These are phyloP conservation scores for Pyrus betulifolia DNA, from an alignment of 306 rosid species.

Conservation along the genomic window DNA sequence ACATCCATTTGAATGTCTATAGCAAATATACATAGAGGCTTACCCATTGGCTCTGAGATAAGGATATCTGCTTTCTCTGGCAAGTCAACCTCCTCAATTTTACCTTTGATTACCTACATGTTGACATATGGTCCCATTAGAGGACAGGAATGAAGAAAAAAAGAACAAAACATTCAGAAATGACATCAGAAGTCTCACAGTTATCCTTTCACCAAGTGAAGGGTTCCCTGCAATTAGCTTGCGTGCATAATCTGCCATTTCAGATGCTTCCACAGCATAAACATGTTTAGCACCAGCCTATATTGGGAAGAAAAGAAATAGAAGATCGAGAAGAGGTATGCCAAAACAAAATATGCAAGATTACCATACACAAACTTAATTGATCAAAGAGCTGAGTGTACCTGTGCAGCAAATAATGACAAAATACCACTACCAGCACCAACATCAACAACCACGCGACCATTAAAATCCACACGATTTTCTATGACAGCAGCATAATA, in stretches of 20 bases:
- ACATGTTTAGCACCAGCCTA: constrained; percentile 99
- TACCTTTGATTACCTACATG: constrained; percentile 79
- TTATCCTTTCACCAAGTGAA: constrained; percentile 62
- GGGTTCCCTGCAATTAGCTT: constrained; percentile 85
- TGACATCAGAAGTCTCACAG: constrained; percentile 40
- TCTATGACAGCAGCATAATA: constrained; percentile 88
- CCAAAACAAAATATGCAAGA: background rate
- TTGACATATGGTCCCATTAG: background rate
- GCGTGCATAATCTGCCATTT: constrained; percentile 95
- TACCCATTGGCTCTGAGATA: constrained; percentile 99
- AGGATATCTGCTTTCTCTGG: constrained; percentile 95
- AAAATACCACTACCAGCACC: constrained; percentile 98
- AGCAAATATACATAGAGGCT: constrained; percentile 1
- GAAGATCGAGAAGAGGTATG: background rate
- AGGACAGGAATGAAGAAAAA: background rate
- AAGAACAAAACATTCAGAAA: background rate
- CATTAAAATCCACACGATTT: constrained; percentile 75
- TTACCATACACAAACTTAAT: background rate
- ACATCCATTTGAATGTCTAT: background rate
- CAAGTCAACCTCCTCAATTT: constrained; percentile 81
- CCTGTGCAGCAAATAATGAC: constrained; percentile 99
- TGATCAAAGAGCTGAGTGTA: constrained; percentile 19
- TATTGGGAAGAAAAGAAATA: constrained; percentile 1
- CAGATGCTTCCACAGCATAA: constrained; percentile 99
- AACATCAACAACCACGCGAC: constrained; percentile 91